Conservation (phyloP, 179 eudicot species). For the Spinacia oleracea region DNA sequence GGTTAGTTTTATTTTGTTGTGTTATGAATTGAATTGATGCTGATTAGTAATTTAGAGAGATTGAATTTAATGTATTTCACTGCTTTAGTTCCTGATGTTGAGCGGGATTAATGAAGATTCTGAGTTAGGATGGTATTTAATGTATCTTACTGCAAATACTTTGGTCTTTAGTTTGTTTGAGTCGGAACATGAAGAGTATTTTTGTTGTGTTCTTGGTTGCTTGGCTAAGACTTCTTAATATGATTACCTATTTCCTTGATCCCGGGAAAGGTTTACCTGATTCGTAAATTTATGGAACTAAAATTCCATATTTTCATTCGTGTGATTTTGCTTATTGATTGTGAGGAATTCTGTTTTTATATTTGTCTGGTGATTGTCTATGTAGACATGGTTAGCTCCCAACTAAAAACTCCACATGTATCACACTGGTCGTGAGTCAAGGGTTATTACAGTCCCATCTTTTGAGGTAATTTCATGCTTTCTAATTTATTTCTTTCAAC, state of each 20-base stretch:
- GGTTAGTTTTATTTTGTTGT: too few species aligned
- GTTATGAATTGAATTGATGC: too few species aligned
- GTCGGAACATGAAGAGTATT: not conserved
- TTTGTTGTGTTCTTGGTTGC: not conserved
- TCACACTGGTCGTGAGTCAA: slow-evolving; percentile 86
- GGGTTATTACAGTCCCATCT: slow-evolving; percentile 91
- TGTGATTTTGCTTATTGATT: not conserved
- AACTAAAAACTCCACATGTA: slow-evolving; percentile 73
- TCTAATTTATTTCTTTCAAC: not conserved
- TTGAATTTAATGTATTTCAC: too few species aligned
- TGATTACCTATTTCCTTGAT: not conserved
- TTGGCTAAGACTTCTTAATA: not conserved
- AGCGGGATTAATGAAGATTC: too few species aligned
- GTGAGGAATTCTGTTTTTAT: not conserved
- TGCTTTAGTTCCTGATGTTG: too few species aligned
- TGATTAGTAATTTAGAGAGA: too few species aligned
- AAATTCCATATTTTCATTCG: not conserved
- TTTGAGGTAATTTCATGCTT: slow-evolving; percentile 48
- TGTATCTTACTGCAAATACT: not conserved
- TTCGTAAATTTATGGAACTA: not conserved
- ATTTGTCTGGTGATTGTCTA: slow-evolving; percentile 2
- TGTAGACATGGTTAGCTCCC: slow-evolving; percentile 73
- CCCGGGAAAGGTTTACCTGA: not conserved
- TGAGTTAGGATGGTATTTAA: too few species aligned
- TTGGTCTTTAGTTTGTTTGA: not conserved